Evolutionary conservation across 164 flowering plant genomes (phyloP).

Genomic region (Vitis rupestris): DNA sequence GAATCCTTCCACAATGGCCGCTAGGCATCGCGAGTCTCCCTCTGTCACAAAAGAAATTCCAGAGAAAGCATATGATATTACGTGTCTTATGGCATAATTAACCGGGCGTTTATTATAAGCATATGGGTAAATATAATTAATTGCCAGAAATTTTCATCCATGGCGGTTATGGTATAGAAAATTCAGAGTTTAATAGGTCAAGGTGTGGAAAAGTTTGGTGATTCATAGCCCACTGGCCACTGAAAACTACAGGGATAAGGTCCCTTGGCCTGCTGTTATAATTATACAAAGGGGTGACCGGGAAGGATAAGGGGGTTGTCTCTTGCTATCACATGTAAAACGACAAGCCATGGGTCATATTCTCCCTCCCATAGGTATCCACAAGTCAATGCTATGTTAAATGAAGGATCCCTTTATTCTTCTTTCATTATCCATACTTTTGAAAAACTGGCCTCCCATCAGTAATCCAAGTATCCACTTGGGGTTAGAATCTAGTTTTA

Average conservation of each 20-base stretch:
- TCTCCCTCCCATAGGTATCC: slow-evolving; percentile 13
- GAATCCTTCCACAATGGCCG: too few relatives aligned
- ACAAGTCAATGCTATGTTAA: slow-evolving; percentile 18
- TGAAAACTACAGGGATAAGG: slow-evolving; percentile 3
- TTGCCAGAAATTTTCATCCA: too few relatives aligned
- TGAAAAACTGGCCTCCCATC: slow-evolving; percentile 3
- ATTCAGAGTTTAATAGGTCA: slow-evolving; percentile 14
- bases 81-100: too few relatives aligned
- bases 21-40: too few relatives aligned
- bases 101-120: too few relatives aligned
- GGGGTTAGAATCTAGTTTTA: too few relatives aligned
- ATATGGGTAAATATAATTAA: too few relatives aligned
- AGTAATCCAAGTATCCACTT: neutral
- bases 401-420: neutral
- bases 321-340: neutral
- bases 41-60: too few relatives aligned
- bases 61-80: too few relatives aligned
- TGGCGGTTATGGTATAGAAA: neutral
- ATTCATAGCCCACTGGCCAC: slow-evolving; percentile 1
- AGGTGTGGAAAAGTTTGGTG: slow-evolving; percentile 11
- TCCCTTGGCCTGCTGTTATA: too few relatives aligned
- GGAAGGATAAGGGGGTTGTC: neutral
- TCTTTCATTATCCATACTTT: slow-evolving; percentile 8
- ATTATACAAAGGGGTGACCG: too few relatives aligned
- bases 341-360: neutral